Evolutionary conservation across 306 rosid species (phyloP).

Genomic region (Echinosophora koreensis): DNA sequence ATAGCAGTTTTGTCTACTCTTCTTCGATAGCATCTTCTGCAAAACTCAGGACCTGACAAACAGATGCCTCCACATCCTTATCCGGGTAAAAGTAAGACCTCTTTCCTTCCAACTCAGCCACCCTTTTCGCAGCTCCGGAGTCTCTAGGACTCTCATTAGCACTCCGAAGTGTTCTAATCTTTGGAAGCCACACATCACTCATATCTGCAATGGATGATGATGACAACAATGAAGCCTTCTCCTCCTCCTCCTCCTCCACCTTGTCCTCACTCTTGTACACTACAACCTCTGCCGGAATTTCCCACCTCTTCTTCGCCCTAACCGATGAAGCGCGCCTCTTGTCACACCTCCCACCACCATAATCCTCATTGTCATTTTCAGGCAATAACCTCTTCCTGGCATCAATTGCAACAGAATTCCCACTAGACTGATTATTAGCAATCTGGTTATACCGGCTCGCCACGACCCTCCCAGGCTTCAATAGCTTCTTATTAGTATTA

Average conservation of each 20-base stretch:
- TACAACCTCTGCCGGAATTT: conserved; percentile 55
- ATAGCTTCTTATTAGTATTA: conserved; percentile 49
- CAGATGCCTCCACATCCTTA: conserved; percentile 47
- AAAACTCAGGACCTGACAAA: conserved; percentile 73
- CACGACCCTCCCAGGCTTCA: conserved; percentile 76
- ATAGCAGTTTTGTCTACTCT: neutral
- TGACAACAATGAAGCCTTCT: conserved; percentile 9
- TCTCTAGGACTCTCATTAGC: conserved; percentile 74
- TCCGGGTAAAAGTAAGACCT: conserved; percentile 56
- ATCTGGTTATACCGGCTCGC: conserved; percentile 78
- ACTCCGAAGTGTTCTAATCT: conserved; percentile 59
- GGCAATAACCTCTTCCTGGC: conserved; percentile 78
- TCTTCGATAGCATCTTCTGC: conserved; percentile 58
- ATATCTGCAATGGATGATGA: conserved; percentile 11
- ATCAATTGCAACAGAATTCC: conserved; percentile 50
- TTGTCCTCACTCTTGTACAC: conserved; percentile 45
- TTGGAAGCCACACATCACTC: conserved; percentile 61
- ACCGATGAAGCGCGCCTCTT: conserved; percentile 58
- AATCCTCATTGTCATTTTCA: conserved; percentile 62
- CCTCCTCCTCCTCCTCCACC: conserved; percentile 33
- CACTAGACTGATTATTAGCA: conserved; percentile 29
- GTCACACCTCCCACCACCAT: conserved; percentile 48
- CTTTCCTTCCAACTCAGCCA: conserved; percentile 66
- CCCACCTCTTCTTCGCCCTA: conserved; percentile 73
- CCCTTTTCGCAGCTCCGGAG: conserved; percentile 87